Base-by-base conservation (phyloP, 805 yeast genomes). In the Candida patagonica region DNA sequence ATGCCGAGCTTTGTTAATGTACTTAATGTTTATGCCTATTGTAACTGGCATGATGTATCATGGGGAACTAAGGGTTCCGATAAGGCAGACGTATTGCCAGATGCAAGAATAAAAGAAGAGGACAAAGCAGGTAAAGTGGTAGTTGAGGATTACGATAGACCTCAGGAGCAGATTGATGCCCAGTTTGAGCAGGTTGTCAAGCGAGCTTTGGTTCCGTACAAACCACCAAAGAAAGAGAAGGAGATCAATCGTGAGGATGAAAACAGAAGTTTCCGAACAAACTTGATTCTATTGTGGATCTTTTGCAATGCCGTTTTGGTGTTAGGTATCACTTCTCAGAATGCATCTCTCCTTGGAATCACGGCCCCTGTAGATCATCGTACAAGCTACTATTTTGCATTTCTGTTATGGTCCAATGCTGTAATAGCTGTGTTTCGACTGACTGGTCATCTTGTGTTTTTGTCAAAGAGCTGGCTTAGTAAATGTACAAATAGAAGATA, bases 41-140 rank as follows among this genome's bases (percentile, higher is more conserved):
- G 81, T 63, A 77, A 77, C 58, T 74, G 78, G 63, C 82, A 77
- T 54, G 83, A 77, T 59, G 73, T 77, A 35, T 77, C 83, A 2
- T 77, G 83, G 83, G 83, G 83, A 43, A 77, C 83, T n/a, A 77
- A 78, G 56, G 83, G 83, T 30, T 73, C 76, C 31, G 80, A 58
- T 38, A 56, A 53, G 2, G 75, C 76, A 4, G 67, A 61, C 26
- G 74, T 71, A 29, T 65, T 76, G 54, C 80, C 81, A 38, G 68
- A 61, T 1, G 76, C 73, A 9, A 58, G 57, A 31, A 49, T 56
- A 15, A 72, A 68, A 49, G 68, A 66, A 27, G 63, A 67, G 39
- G 74, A 70, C 40, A 76, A 71, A 47, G 79, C 78, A 50, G 67
- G 71, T 26, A 50, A 44, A 5, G 68, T 71, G 37, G 78, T 74